Percentiles rank a stretch among this genome's conserved stretches.
Conservation (phyloP, 352 stramenopile genomes). For the Phytophthora chlamydospora region DNA sequence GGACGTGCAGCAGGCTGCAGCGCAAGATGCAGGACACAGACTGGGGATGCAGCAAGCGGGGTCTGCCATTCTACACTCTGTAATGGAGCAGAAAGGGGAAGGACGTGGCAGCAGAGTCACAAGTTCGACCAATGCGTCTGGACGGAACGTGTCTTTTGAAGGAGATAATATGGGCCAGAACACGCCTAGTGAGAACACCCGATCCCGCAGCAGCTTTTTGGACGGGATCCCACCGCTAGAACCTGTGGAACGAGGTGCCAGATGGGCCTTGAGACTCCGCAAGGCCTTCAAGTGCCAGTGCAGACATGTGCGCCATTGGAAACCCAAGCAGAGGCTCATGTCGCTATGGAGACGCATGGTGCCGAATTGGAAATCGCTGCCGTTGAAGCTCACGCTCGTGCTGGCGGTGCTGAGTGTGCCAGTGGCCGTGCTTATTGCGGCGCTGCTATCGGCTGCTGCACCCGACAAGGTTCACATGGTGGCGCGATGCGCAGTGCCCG, state of each 20-base stretch:
- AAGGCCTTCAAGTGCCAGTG: slow-evolving; percentile 35
- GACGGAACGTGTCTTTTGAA: slow-evolving; percentile 30
- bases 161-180: slow-evolving; percentile 41
- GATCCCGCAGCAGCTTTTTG: slow-evolving; percentile 36
- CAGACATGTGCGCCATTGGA: slow-evolving; percentile 23
- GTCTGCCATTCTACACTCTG: slow-evolving; percentile 33
- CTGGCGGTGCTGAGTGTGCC: slow-evolving; percentile 58
- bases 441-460: slow-evolving; percentile 36
- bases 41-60: slow-evolving; percentile 22
- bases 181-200: slow-evolving; percentile 35
- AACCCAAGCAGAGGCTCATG: slow-evolving; percentile 29
- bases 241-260: slow-evolving; percentile 23
- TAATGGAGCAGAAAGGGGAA: slow-evolving; percentile 40
- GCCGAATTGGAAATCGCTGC: slow-evolving; percentile 80
- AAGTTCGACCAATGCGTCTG: slow-evolving; percentile 25
- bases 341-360: slow-evolving; percentile 62
- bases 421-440: slow-evolving; percentile 45
- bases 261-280: slow-evolving; percentile 24
- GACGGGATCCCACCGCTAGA: slow-evolving; percentile 35
- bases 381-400: slow-evolving; percentile 59
- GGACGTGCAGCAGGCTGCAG: slow-evolving; percentile 51
- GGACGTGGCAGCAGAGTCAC: slow-evolving; percentile 20
- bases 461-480: slow-evolving; percentile 42
- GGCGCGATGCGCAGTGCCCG: slow-evolving; percentile 47
- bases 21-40: slow-evolving; percentile 26